Conservation (phyloP, 331 rosid species). For the Arachis monticola region DNA sequence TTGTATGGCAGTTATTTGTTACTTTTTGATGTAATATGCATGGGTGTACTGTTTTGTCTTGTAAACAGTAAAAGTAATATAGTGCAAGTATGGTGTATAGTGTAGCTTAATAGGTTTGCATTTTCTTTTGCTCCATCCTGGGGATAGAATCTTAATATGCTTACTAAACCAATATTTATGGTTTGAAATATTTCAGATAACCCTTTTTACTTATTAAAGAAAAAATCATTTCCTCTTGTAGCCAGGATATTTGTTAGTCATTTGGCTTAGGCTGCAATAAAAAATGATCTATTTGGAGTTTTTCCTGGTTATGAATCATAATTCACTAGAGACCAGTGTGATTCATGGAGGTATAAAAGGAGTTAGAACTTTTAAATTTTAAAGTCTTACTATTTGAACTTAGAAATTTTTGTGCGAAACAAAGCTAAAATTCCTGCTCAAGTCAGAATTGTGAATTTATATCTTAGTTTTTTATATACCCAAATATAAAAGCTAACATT, state of each 20-base stretch:
- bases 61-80: slow-evolving; percentile 19
- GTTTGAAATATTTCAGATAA: slow-evolving; percentile 10
- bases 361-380: too few relatives aligned
- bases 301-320: slow-evolving; percentile 15
- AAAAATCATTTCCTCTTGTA: not conserved
- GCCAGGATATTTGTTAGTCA: not conserved
- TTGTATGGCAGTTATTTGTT: slow-evolving; percentile 31
- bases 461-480: not conserved
- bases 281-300: slow-evolving; percentile 25
- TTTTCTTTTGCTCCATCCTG: too few relatives aligned
- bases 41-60: slow-evolving; percentile 16
- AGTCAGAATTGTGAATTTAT: not conserved
- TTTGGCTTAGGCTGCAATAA: slow-evolving; percentile 28
- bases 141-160: too few relatives aligned
- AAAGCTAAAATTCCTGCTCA: not conserved
- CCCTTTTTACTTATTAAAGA: not conserved
- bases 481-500: not conserved
- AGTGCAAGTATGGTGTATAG: slow-evolving; percentile 1
- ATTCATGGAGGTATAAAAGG: not conserved
- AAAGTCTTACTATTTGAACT: too few relatives aligned
- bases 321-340: not conserved
- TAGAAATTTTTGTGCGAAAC: not conserved
- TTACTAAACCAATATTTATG: slow-evolving; percentile 11
- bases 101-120: slow-evolving; percentile 31
- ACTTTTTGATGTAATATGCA: slow-evolving; percentile 30